A percentile compares a stretch with the other conserved stretches of the same genome.
Conservation (phyloP, 2,329 filamentous ascomycete genomes). For the Myriosclerotinia curreyana region DNA sequence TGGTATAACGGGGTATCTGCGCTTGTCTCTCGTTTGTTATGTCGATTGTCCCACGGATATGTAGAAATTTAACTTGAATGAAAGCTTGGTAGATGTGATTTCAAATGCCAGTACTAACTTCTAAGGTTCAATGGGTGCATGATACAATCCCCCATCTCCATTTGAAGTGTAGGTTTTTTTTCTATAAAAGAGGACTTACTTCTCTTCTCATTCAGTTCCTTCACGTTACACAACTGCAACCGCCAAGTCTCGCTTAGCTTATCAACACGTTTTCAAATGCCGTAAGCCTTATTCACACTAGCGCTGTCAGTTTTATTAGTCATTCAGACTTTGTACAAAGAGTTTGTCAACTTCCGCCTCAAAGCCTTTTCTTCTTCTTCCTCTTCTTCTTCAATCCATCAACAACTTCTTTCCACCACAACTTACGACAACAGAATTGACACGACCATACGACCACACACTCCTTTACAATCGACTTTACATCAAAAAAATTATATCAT, state of each 20-base stretch:
- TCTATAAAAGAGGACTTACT: no score
- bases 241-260: background rate
- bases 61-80: background rate
- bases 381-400: conserved; percentile 4
- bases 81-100: background rate
- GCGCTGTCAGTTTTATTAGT: background rate
- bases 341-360: conserved; percentile 18
- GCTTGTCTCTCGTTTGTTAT: background rate
- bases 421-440: background rate
- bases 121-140: background rate
- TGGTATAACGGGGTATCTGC: background rate
- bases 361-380: conserved; percentile 4
- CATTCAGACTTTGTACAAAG: conserved; percentile 1
- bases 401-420: conserved; percentile 8
- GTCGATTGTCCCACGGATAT: background rate
- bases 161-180: no score
- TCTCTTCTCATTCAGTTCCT: no score
- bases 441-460: background rate
- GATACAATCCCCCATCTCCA: background rate
- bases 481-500: conserved; percentile 1
- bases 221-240: background rate
- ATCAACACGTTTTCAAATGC: background rate
- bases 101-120: no score
- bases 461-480: conserved; percentile 2
- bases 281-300: background rate